Evolutionary conservation across 2,329 filamentous ascomycete genomes (phyloP), one percentile per base, ranked within the genome.

Genomic region (Stachybotrys chlorohalonatus): DNA sequence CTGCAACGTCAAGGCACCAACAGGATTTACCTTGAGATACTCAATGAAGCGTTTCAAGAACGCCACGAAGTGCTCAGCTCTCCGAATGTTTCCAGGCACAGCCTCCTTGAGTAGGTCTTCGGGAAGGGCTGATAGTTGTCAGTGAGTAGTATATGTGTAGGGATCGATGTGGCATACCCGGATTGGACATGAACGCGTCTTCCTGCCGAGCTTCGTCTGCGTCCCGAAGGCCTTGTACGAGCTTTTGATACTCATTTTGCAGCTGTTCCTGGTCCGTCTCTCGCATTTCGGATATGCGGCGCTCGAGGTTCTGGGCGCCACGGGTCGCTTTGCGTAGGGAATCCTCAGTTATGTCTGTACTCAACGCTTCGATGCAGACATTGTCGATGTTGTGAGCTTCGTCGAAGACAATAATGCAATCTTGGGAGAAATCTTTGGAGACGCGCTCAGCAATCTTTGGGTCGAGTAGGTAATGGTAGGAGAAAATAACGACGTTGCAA

Each of bases 301-400:
- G 84, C 67, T 99, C 94, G 1, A 99, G 77, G 61, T 95, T 97
- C 60, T 87, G 87, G 11, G 93, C 95, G 6, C 94, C 94, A 60
- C 91, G 82, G 1, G 91, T 92, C 17, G 94, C 94, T 72, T 90
- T 95, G 24, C 92, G 84, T 53, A 99, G 71, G 0, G 93, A 96
- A 62, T 97, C 94, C 67, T 99, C 92, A 0, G 93, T 97, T 55
- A 99, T 83, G 64, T 99, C 94, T 47, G 96, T 97, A 66, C 94
- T 99, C 11, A 97, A 75, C 2, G 94, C 93, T 67, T 99, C 94
- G 61, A 99, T 99, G 69, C 95, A 99, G 56, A 99, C 94, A 67
- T 99, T 99, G 78, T 99, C 94, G 63, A 99, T 99, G 66, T 99
- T 99, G 75, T 99, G 94, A 13, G 94, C 94, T 71, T 99, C 94